phyloP scores from a whole-genome alignment of 306 rosid species.

The Prunus armeniaca region DNA sequence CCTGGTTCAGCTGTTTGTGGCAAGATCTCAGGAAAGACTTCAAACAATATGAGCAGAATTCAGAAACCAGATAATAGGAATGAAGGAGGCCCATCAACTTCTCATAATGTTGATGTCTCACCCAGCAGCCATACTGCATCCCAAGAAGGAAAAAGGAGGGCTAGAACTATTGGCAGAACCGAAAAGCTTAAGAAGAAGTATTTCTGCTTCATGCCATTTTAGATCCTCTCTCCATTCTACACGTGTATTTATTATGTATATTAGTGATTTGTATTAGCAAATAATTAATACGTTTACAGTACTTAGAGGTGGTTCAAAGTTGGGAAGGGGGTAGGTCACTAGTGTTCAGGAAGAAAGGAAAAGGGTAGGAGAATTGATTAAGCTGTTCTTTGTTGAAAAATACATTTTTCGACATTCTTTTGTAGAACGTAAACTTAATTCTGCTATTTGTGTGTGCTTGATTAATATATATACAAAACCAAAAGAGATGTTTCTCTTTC shows the following conservation, averaged over 20 bases:
- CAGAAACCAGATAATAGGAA: constrained; percentile 1
- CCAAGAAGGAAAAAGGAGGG: too few species aligned
- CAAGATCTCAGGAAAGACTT: neutral
- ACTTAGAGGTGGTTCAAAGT: too few species aligned
- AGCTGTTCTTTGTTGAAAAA: too few species aligned
- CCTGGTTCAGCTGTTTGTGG: neutral
- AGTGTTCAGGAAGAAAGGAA: too few species aligned
- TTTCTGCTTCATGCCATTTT: constrained; percentile 36
- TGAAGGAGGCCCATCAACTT: constrained; percentile 33
- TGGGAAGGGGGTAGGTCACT: neutral
- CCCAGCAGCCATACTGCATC: too few species aligned
- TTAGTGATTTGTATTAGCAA: neutral
- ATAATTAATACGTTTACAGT: neutral
- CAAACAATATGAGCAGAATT: constrained; percentile 4
- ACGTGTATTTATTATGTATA: neutral
- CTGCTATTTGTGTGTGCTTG: too few species aligned
- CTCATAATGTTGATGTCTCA: neutral
- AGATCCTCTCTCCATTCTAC: constrained; percentile 5
- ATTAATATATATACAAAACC: too few species aligned
- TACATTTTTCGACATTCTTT: too few species aligned
- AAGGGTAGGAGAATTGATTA: too few species aligned
- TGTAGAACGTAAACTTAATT: too few species aligned
- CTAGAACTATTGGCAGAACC: constrained; percentile 8
- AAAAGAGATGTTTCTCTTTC: too few species aligned
- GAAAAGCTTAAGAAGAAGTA: constrained; percentile 31